Conservation (phyloP, 768 basidiomycete species). For the Tulasnella calospora region DNA sequence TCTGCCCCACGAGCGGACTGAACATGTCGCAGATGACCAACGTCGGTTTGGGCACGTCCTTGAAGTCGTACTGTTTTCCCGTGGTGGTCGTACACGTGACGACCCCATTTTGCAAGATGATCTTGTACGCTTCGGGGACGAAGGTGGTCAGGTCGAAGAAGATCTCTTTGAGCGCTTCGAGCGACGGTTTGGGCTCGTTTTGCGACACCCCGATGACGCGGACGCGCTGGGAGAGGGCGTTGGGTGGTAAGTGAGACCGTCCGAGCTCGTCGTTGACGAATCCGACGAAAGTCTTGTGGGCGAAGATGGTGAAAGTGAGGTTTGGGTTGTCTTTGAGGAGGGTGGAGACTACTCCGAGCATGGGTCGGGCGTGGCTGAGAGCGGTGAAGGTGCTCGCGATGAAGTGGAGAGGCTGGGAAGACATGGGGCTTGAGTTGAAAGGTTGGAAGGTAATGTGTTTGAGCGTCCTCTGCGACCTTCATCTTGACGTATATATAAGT, state of each 20-base stretch:
- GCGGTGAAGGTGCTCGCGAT: not conserved
- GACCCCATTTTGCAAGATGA: not conserved
- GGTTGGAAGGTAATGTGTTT: not conserved
- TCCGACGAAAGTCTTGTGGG: not conserved
- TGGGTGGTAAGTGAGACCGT: not conserved
- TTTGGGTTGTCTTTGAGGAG: not conserved
- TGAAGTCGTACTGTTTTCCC: not conserved
- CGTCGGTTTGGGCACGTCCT: slow-evolving; percentile 7
- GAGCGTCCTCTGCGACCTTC: not conserved
- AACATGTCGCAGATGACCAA: slow-evolving; percentile 13
- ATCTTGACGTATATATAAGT: not conserved
- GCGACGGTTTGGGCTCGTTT: not conserved
- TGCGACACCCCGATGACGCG: not conserved
- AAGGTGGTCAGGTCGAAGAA: not conserved
- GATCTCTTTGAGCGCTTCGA: not conserved
- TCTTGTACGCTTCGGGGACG: not conserved
- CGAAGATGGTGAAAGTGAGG: slow-evolving; percentile 14
- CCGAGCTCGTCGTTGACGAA: slow-evolving; percentile 4
- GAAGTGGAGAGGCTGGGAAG: slow-evolving; percentile 9
- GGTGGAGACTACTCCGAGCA: not conserved
- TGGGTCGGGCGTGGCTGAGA: slow-evolving; percentile 1
- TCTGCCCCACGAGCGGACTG: not conserved
- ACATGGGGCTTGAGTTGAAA: not conserved
- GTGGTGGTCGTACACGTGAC: slow-evolving; percentile 9
- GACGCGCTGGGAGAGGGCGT: not conserved